Evolutionary conservation across 495 filamentous ascomycete genomes (phyloP).

Genomic region (Xylaria grammica): DNA sequence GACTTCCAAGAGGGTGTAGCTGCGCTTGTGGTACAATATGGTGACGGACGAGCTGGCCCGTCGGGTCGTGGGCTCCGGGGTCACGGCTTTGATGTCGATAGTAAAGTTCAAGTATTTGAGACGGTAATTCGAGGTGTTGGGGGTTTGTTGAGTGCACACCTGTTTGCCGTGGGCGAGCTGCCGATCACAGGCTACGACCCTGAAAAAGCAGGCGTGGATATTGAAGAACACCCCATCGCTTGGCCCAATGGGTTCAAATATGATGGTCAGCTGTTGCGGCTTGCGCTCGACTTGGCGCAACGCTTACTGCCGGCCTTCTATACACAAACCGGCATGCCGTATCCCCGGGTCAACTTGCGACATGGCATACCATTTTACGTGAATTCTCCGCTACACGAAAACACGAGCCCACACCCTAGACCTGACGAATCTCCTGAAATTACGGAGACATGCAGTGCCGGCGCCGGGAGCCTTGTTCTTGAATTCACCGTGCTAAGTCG

Average conservation of each 20-base stretch:
- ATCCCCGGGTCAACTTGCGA: slow-evolving; percentile 91
- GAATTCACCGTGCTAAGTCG: slow-evolving; percentile 92
- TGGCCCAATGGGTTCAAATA: slow-evolving; percentile 86
- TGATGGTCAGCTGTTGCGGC: slow-evolving; percentile 83
- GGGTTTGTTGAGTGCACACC: slow-evolving; percentile 87
- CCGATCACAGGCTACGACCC: slow-evolving; percentile 80
- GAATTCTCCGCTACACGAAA: slow-evolving; percentile 73
- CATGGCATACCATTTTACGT: slow-evolving; percentile 89
- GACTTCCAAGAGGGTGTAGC: slow-evolving; percentile 84
- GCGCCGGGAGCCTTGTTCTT: slow-evolving; percentile 89
- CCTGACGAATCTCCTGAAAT: slow-evolving; percentile 65
- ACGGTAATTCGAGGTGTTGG: slow-evolving; percentile 94
- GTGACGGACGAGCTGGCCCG: slow-evolving; percentile 75
- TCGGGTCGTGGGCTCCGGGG: slow-evolving; percentile 72
- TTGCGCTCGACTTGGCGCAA: slow-evolving; percentile 82
- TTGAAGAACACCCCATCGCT: slow-evolving; percentile 58
- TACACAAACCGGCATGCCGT: slow-evolving; percentile 86
- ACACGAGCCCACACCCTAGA: slow-evolving; percentile 27
- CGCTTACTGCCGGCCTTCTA: slow-evolving; percentile 90
- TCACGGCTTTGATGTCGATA: slow-evolving; percentile 93
- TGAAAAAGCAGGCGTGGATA: slow-evolving; percentile 36
- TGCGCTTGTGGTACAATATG: slow-evolving; percentile 82
- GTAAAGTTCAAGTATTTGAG: slow-evolving; percentile 98
- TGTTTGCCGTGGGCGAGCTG: slow-evolving; percentile 88
- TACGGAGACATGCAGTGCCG: slow-evolving; percentile 95